These are phyloP conservation scores for Aphanomyces invadans DNA, from an alignment of 352 stramenopile genomes.

Conservation along the genomic window DNA sequence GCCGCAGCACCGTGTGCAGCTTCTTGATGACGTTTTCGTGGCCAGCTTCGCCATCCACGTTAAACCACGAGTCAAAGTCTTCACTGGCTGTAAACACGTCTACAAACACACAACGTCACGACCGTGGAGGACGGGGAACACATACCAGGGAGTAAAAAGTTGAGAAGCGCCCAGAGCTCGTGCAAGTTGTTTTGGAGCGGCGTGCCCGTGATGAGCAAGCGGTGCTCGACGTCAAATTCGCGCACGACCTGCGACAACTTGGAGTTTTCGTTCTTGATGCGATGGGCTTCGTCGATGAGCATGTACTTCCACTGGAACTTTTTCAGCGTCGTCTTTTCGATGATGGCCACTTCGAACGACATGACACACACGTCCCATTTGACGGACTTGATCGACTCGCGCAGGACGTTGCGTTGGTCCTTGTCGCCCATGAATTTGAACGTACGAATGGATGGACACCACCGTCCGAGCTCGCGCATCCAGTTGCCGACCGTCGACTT, in stretches of 20 bases:
- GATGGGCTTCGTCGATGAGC: slow-evolving; percentile 97
- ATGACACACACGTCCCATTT: slow-evolving; percentile 93
- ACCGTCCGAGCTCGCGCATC: slow-evolving; percentile 97
- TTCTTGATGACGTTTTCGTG: slow-evolving; percentile 98
- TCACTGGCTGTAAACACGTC: slow-evolving; percentile 95
- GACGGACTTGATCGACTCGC: slow-evolving; percentile 62
- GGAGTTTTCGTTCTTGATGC: slow-evolving; percentile 96
- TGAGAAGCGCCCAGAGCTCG: slow-evolving; percentile 99
- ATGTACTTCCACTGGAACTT: slow-evolving; percentile 97
- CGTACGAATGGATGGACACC: slow-evolving; percentile 89
- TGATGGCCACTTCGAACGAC: slow-evolving; percentile 92
- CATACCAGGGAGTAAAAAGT: slow-evolving; percentile 93
- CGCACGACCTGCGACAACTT: slow-evolving; percentile 82
- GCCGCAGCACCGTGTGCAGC: slow-evolving; percentile 94
- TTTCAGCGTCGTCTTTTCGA: slow-evolving; percentile 86
- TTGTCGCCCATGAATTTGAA: slow-evolving; percentile 96
- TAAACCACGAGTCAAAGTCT: slow-evolving; percentile 99
- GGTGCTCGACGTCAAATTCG: slow-evolving; percentile 92
- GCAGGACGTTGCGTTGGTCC: slow-evolving; percentile 89
- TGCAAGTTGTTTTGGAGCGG: slow-evolving; percentile 99
- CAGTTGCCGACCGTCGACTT: slow-evolving; percentile 98
- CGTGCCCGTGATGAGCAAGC: slow-evolving; percentile 94
- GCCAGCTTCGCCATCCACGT: slow-evolving; percentile 92
- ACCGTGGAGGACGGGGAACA: not conserved
- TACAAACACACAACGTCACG: slow-evolving; percentile 33